Evolutionary conservation across 352 stramenopile genomes (phyloP), one percentile per base, ranked within the genome.

Genomic region (Phytophthora lateralis): DNA sequence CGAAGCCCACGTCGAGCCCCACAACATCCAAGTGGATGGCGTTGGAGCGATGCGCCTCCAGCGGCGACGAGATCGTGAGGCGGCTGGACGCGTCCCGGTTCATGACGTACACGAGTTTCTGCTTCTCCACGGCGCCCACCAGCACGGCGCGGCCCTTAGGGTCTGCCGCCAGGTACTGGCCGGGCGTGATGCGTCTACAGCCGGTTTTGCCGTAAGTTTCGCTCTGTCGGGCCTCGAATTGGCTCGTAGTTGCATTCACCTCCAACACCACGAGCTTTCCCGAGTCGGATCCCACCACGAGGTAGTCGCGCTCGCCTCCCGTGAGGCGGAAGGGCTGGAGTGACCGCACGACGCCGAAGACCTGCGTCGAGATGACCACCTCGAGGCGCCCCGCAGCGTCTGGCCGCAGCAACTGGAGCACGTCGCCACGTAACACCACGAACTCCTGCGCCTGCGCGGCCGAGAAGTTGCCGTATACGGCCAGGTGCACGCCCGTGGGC

Each of bases 61-160:
- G 75, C 14, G 98, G 98, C 59, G 89, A 98, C 41, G 97, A 98
- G 63, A 99, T 99, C 15, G 97, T 99, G 11, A 99, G 71, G 1
- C 90, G 85, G 62, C 92, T 97, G 2, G 85, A 88, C 6, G 91
- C 88, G 69, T 99, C 97, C 27, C 97, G 85, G 73, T 99, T 99
- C 78, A 99, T 93, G 20, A 99, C 96, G 76, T 99, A 99, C 20
- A 99, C 97, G 11, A 99, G 84, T 68, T 99, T 99, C 69, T 99
- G 96, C 77, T 99, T 99, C 83, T 99, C 98, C 20, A 99, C 74
- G 17, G 85, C 90, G 54, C 85, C 88, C 38, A 99, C 87, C 83
- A 99, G 98, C 17, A 99, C 84, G 17, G 97, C 97, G 17, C 98
- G 91, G 27, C 98, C 98, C 61, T 98, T 98, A 2, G 98, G 98